Conservation (phyloP, 2,329 filamentous ascomycete genomes). For the Macroventuria anomochaeta region DNA sequence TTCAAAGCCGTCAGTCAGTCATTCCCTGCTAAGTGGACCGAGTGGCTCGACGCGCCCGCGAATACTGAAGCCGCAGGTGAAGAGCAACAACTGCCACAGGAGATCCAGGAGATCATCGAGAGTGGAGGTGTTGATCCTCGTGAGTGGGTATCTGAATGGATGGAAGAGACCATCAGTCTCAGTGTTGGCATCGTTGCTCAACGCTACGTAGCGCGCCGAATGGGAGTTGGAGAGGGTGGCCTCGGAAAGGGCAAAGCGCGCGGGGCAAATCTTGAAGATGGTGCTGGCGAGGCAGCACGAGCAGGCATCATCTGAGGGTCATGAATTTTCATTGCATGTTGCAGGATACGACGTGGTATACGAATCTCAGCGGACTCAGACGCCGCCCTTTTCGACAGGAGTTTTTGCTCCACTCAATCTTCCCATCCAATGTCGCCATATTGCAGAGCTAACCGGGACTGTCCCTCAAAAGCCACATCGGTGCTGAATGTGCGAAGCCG, state of each 20-base stretch:
- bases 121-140: slow-evolving; percentile 81
- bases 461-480: not conserved
- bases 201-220: slow-evolving; percentile 89
- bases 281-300: slow-evolving; percentile 66
- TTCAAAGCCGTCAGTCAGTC: slow-evolving; percentile 84
- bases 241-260: slow-evolving; percentile 64
- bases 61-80: slow-evolving; percentile 46
- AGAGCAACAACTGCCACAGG: slow-evolving; percentile 71
- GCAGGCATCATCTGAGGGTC: slow-evolving; percentile 51
- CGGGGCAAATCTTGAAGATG: slow-evolving; percentile 61
- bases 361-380: not conserved
- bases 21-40: slow-evolving; percentile 83
- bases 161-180: slow-evolving; percentile 83
- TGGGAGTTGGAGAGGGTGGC: slow-evolving; percentile 91
- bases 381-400: not conserved
- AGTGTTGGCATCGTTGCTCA: slow-evolving; percentile 87
- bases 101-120: slow-evolving; percentile 83
- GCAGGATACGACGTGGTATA: slow-evolving; percentile 3
- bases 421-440: not conserved
- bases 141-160: slow-evolving; percentile 97
- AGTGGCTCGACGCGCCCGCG: slow-evolving; percentile 78
- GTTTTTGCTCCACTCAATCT: not conserved
- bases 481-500: not conserved
- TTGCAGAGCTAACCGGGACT: not conserved
- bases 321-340: slow-evolving; percentile 7